Evolutionary conservation across 305 asterid species (phyloP), one percentile per base, ranked within the genome.

Genomic region (Fraxinus floribunda): DNA sequence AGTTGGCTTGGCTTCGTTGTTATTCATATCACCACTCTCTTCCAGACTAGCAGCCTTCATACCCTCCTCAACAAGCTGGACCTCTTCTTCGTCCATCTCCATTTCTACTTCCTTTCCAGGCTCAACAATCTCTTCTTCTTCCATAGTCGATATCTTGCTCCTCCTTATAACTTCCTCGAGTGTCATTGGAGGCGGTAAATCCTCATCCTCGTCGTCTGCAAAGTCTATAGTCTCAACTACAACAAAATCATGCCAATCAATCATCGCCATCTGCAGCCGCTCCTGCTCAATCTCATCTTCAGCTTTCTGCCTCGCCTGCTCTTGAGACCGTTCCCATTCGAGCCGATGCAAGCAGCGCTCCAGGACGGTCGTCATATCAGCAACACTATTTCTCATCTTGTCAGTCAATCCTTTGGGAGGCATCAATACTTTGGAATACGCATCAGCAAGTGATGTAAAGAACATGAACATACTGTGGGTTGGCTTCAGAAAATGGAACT

Each of bases 1-100:
- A 15, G 86, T 80, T 68, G 76, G 81, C 89, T 44, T 91, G n/a
- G 84, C 87, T 83, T 85, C 97, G 60, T 83, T 85, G 83, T 79
- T 89, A 86, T 86, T 91, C 80, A 79, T 44, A 79, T 84, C 88
- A 32, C 88, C 92, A 81, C 87, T 87, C 83, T 94, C 99, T 80
- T 91, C 98, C 44, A 94, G 93, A 82, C 83, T 93, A 82, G 98
- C 94, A 18, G 94, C 97, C 87, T 86, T 85, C 97, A 95, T 92
- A 70, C 98, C 97, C 83, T 95, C 98, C 90, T 94, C 97, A 71
- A 94, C 97, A 83, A 95, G 90, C 88, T 92, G 93, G 66, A 90
- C 95, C 90, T 95, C 98, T 83, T 95, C 98, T 88, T 94, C 98
- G 73, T 95, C 98, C 98, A 95, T 95, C 72, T 94, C 98, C 98